Evolutionary conservation across 169 alveolate species (phyloP), one percentile per base, ranked within the genome.

Genomic region (Plasmodium coatneyi): DNA sequence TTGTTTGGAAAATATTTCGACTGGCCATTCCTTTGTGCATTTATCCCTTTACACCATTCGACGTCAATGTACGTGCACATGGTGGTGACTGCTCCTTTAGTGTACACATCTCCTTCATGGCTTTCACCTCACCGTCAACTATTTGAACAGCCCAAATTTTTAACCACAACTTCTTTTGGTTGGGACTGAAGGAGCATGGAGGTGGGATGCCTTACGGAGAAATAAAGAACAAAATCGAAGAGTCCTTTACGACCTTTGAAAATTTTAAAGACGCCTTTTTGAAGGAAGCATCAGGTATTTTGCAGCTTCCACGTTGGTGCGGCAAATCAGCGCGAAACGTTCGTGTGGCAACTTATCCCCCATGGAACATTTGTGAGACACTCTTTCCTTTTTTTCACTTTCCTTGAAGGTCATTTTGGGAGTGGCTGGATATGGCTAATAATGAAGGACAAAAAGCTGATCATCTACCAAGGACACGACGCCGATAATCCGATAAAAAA

Each of bases 361-460:
- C 52, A 41, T 14, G 28, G 41, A 22, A 80, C 16, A 80, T 30
- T 30, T 28, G 39, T 19, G 46, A 2, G 19, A 7, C 34, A 43
- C 14, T 7, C 60, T 14, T 54, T 46, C 9, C 46, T 32, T 28
- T 32, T 32, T 32, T 32, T 3, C 39, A 1, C 39, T 32, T 32
- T 32, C 49, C 83, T 74, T 25, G 36, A 80, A 83, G 96, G 93
- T 10, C 97, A 96, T 76, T 97, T 97, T 93, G 99, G 99, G 9
- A 97, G 99, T 76, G 99, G 99, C 9, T 98, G 99, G 99, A 98
- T 98, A 46, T 98, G 99, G 98, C 92, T 98, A 66, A 98, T 97
- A 43, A 92, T 79, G 36, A 82, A 92, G 19, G 92, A 95, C 60
- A 60, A 92, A 19, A 80, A 97, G 83, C 95, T 98, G 30, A 95